Conservation (phyloP, 1,284 basidiomycete genomes). For the Albatrellus sp. region DNA sequence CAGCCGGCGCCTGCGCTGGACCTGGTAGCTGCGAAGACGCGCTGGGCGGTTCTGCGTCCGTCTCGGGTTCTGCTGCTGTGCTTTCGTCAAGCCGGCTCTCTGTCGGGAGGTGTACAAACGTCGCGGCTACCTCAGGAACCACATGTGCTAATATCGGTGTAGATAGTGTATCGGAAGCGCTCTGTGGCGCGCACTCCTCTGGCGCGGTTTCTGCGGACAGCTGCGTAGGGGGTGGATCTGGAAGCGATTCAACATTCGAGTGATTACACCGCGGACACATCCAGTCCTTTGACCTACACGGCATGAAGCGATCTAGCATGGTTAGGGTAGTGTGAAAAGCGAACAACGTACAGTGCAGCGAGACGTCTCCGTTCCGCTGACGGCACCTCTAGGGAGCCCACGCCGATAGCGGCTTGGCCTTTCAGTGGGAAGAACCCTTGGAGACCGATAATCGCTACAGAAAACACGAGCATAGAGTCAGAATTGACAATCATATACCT, state of each 20-base stretch:
- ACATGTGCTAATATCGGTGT: too few species aligned
- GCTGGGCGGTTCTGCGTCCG: too few species aligned
- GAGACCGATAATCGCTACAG: conserved; percentile 74
- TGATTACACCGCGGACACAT: conserved; percentile 65
- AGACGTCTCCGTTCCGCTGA: conserved; percentile 70
- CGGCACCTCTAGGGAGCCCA: conserved; percentile 81
- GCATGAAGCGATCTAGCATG: background rate
- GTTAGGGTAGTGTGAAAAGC: background rate
- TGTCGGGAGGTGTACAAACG: too few species aligned
- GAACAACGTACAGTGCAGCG: conserved; percentile 53
- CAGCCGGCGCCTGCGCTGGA: too few species aligned
- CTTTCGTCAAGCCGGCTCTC: too few species aligned
- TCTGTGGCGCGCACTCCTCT: too few species aligned
- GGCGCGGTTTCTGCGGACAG: too few species aligned
- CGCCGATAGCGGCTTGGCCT: conserved; percentile 81
- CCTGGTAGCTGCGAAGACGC: too few species aligned
- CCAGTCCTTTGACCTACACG: conserved; percentile 68
- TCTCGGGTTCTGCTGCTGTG: too few species aligned
- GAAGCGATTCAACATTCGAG: conserved; percentile 57
- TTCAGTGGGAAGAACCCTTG: conserved; percentile 87
- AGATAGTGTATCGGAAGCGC: too few species aligned
- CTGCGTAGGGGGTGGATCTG: conserved; percentile 33
- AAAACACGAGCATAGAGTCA: background rate
- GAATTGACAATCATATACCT: background rate
- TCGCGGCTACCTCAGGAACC: too few species aligned